Conservation (phyloP, 306 rosid genomes). For the Corylus heterophylla region DNA sequence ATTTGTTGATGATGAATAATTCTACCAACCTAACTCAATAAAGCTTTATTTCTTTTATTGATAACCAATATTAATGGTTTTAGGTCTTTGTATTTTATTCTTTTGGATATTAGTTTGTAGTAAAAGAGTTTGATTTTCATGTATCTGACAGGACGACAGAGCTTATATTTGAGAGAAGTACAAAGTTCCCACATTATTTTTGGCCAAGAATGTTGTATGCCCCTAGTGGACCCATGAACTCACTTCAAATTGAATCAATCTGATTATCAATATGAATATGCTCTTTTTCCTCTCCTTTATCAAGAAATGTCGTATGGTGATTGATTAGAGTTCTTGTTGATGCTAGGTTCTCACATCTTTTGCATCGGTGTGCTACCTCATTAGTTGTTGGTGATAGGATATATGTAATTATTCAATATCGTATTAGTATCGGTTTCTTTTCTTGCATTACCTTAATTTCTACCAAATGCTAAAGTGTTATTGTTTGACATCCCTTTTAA, state of each 20-base stretch:
- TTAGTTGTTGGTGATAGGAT: constrained; percentile 90
- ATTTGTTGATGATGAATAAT: not conserved
- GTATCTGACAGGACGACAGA: constrained; percentile 77
- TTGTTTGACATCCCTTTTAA: not conserved
- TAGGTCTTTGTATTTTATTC: not conserved
- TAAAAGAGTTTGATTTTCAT: constrained; percentile 30
- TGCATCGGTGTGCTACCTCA: constrained; percentile 98
- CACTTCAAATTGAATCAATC: constrained; percentile 24
- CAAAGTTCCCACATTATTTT: constrained; percentile 92
- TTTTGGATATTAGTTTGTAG: not conserved
- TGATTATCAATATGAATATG: constrained; percentile 3
- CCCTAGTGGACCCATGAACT: constrained; percentile 20
- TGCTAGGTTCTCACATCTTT: constrained; percentile 91
- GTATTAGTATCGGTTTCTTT: constrained; percentile 14
- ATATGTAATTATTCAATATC: constrained; percentile 17
- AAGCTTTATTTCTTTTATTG: not conserved
- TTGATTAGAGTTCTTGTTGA: constrained; percentile 24
- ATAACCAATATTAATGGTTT: constrained; percentile 2
- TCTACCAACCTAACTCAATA: not conserved
- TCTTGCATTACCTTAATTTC: constrained; percentile 1
- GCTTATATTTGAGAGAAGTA: constrained; percentile 97
- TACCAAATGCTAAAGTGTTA: not conserved
- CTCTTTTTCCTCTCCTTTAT: constrained; percentile 15
- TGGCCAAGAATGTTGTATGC: constrained; percentile 96
- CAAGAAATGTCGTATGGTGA: not conserved